Evolutionary conservation across 805 yeast species (phyloP), one percentile per base, ranked within the genome.

Genomic region (Candida khao-thaluensis): DNA sequence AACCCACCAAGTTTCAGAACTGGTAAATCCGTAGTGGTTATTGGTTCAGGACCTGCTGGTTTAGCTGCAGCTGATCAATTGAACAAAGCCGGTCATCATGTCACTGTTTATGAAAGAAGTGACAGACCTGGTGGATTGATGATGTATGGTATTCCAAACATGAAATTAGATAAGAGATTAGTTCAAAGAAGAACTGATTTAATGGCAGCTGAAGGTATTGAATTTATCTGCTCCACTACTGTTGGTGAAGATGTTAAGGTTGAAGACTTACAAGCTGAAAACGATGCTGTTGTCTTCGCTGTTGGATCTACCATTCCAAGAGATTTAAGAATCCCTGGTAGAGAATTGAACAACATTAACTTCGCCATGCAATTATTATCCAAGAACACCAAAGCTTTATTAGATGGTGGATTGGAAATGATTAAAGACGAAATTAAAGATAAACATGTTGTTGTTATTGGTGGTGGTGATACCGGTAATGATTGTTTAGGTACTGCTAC

Each of bases 391-490:
- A 77, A 88, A 68, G 95, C 96, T 2, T 74, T 93, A 56, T 76
- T 93, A 50, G 87, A 84, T 42, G 82, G 82, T 51, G 77, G 85
- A 54, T 73, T 93, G 62, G 93, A 81, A 47, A 84, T 81, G 41
- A 83, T 91, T 43, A 78, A 84, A 50, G 69, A 74, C 49, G 74
- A 76, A 45, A 63, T 91, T 44, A 79, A 75, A 45, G 98, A 93
- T 52, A 93, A 91, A 74, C 74, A 85, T 48, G 98, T 91, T 41
- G 81, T 91, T 56, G 98, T 91, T 40, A 91, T 91, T 72, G 99
- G 99, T 57, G 99, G 99, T 72, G 99, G 99, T 79, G 99, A 91
- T 66, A 91, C 98, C 24, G 99, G 99, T 79, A 91, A 91, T 61
- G 99, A 91, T 74, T 91, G 98, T 78, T 76, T 91, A 57, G 98